A percentile compares a stretch with the other conserved stretches of the same genome.
Evolutionary conservation across 164 flowering plant genomes (phyloP).

Genomic region (Vitis amurensis): DNA sequence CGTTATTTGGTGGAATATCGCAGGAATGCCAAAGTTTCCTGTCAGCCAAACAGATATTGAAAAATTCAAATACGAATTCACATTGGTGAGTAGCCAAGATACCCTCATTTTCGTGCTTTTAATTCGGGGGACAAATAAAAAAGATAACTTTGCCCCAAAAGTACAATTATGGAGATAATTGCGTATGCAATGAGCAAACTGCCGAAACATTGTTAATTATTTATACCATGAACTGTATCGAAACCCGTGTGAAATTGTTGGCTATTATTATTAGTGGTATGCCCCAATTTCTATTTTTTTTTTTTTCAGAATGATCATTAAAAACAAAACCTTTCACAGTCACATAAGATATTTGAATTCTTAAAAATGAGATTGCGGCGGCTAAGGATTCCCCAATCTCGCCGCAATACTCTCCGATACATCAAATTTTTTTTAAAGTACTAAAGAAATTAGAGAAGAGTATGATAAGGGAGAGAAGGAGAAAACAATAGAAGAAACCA

Average conservation of each 20-base stretch:
- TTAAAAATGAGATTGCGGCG: constrained; percentile 29
- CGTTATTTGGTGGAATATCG: no score
- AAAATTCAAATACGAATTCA: no score
- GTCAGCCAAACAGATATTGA: no score
- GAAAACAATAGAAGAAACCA: not conserved
- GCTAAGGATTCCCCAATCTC: constrained; percentile 45
- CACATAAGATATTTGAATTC: not conserved
- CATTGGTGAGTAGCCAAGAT: no score
- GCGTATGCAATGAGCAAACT: no score
- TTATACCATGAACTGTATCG: not conserved
- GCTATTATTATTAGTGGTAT: not conserved
- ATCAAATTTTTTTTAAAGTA: not conserved
- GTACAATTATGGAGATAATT: not conserved
- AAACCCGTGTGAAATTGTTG: not conserved
- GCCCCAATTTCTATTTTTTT: no score
- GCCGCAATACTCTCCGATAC: constrained; percentile 45
- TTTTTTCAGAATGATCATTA: not conserved
- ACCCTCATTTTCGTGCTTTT: not conserved
- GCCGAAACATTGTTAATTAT: no score
- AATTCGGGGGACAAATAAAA: not conserved
- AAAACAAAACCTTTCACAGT: not conserved
- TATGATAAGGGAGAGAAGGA: not conserved
- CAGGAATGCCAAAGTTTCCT: no score
- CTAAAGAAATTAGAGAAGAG: not conserved
- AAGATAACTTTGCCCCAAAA: not conserved